Evolutionary conservation across 345 rosid genomes (phyloP), one percentile per base, ranked within the genome.

Genomic region (Pistacia atlantica): DNA sequence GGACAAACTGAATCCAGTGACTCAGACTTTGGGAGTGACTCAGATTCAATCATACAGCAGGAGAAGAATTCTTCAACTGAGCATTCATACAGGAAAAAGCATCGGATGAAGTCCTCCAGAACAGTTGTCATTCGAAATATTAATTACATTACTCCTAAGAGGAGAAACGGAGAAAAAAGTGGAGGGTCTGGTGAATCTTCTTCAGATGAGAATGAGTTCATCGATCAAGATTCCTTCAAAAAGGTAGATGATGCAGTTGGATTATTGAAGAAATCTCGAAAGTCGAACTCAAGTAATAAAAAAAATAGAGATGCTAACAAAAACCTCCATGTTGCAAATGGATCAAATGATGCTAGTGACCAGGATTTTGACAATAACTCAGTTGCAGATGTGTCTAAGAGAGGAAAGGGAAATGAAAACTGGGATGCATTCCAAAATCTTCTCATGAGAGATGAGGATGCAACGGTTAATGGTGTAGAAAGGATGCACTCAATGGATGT

Each of bases 71-170:
- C 93, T 73, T 81, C 80, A 45, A 42, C 65, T 0, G 86, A 83
- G 73, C 78, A 77, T 48, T 51, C 80, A 54, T 70, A 78, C 67
- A 76, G 76, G 85, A 87, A 81, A 78, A 89, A 87, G 51, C 81
- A 84, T 72, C 84, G 80, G 85, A 90, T 87, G 85, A 88, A 86
- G 74, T 82, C 85, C 35, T 90, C 97, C 17, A 87, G 86, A 71
- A 94, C 90, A 5, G 95, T 92, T 1, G 91, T 94, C 65, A 94
- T 94, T 77, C 92, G 93, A 9, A 94, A 94, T 69, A 94, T 94
- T 49, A 92, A 94, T 83, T 94, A 92, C 88, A 92, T 92, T 75
- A 87, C 98, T 0, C 92, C 98, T 2, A 87, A 89, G 81, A 90
- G 86, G 84, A 88, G 90, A 80, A 89, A 84, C 35, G 88, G 74